Evolutionary conservation across 768 basidiomycete species (phyloP).

Genomic region (Serendipita indica): DNA sequence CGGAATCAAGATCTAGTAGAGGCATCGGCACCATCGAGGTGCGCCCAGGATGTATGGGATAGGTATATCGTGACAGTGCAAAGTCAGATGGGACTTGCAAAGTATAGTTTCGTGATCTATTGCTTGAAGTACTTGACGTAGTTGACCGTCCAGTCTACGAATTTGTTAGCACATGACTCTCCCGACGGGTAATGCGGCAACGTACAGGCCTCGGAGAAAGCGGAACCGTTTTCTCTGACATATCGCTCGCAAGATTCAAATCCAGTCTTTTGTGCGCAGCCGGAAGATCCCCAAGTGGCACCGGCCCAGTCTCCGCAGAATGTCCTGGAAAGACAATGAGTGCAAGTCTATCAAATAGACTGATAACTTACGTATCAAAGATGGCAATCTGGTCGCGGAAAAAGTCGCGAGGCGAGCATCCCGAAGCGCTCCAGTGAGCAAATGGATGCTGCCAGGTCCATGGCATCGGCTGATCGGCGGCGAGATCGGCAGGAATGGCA

Average conservation of each 20-base stretch:
- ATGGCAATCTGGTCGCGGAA: slow-evolving; percentile 66
- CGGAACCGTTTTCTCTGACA: slow-evolving; percentile 52
- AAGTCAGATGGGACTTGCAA: background rate
- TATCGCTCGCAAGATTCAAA: slow-evolving; percentile 67
- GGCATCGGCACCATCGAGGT: background rate
- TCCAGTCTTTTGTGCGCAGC: slow-evolving; percentile 73
- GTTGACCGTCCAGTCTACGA: slow-evolving; percentile 9
- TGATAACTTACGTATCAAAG: slow-evolving; percentile 74
- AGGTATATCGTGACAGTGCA: slow-evolving; percentile 1
- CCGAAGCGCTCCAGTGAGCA: slow-evolving; percentile 62
- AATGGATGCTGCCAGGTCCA: slow-evolving; percentile 59
- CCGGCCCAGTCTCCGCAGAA: slow-evolving; percentile 80
- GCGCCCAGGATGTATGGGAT: background rate
- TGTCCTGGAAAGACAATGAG: slow-evolving; percentile 9
- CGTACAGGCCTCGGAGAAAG: slow-evolving; percentile 52
- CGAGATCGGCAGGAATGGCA: slow-evolving; percentile 64
- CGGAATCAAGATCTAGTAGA: background rate
- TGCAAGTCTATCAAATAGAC: slow-evolving; percentile 16
- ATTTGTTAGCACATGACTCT: too few species aligned
- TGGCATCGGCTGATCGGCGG: slow-evolving; percentile 56
- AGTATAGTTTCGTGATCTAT: background rate
- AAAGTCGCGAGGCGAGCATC: slow-evolving; percentile 63
- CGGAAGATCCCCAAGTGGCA: slow-evolving; percentile 53
- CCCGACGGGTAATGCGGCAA: too few species aligned
- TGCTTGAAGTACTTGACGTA: slow-evolving; percentile 10